Conservation (phyloP, 192 early-diverging fungal species). For the Coemansia sp. region DNA sequence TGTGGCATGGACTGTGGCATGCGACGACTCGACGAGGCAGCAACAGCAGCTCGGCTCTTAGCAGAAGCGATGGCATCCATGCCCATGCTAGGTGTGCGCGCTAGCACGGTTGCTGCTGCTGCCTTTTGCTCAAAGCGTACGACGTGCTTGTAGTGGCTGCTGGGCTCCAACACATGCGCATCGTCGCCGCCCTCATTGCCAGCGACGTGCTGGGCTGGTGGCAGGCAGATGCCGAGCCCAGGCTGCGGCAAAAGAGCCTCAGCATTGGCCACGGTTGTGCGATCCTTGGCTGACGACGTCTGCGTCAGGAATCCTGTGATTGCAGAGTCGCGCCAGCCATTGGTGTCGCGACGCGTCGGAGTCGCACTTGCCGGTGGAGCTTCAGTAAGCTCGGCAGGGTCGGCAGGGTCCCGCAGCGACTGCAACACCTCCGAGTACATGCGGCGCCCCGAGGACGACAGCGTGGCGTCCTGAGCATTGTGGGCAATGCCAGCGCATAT, state of each 20-base stretch:
- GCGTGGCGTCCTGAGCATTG: slow-evolving; percentile 22
- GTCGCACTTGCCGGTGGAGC: neutral
- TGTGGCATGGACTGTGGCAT: slow-evolving; percentile 38
- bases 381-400: neutral
- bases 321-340: slow-evolving; percentile 47
- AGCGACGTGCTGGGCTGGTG: neutral
- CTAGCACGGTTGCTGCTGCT: neutral
- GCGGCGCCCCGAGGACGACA: slow-evolving; percentile 37
- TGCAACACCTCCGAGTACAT: slow-evolving; percentile 40
- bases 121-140: slow-evolving; percentile 17
- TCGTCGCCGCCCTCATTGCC: slow-evolving; percentile 14
- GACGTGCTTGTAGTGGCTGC: slow-evolving; percentile 14
- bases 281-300: slow-evolving; percentile 25
- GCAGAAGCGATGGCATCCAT: slow-evolving; percentile 43
- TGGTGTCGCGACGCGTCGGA: slow-evolving; percentile 6
- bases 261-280: slow-evolving; percentile 10
- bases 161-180: slow-evolving; percentile 3
- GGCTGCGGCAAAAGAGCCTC: neutral
- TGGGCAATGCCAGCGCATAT: slow-evolving; percentile 35
- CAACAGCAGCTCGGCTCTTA: neutral
- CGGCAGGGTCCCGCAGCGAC: slow-evolving; percentile 22
- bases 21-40: neutral
- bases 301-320: slow-evolving; percentile 44
- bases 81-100: slow-evolving; percentile 39
- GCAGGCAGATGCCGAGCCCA: slow-evolving; percentile 2